These are phyloP conservation scores for Cunninghamia lanceolata DNA, from an alignment of 75 land plant species.

Conservation along the genomic window DNA sequence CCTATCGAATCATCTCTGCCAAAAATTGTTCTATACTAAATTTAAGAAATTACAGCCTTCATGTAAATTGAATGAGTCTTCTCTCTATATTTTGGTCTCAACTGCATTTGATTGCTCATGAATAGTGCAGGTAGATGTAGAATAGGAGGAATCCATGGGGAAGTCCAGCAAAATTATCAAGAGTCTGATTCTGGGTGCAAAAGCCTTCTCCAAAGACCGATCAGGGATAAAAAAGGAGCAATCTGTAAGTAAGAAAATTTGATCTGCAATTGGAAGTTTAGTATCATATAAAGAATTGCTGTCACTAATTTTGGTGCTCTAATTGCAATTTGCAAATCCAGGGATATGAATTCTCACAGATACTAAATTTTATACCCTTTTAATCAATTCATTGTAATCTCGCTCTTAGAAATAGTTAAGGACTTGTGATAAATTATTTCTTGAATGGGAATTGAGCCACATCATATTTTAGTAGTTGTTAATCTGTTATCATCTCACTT, in stretches of 20 bases:
- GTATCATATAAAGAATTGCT: background rate
- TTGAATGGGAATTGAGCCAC: background rate
- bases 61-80: background rate
- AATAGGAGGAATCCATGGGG: background rate
- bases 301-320: background rate
- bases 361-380: background rate
- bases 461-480: background rate
- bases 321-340: background rate
- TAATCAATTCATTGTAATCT: background rate
- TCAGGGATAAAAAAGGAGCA: background rate
- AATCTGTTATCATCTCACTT: background rate
- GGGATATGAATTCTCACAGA: background rate
- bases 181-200: slow-evolving; percentile 1
- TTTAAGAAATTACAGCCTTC: background rate
- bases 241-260: background rate
- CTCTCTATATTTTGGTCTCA: background rate
- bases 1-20: background rate
- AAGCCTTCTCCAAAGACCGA: background rate
- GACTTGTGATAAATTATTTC: background rate
- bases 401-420: background rate
- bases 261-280: background rate
- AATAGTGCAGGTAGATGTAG: background rate
- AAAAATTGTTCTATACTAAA: background rate
- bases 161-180: slow-evolving; percentile 3
- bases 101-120: background rate